Base-by-base conservation (phyloP, 345 rosid genomes). In the Eucalyptus tenuipes region DNA sequence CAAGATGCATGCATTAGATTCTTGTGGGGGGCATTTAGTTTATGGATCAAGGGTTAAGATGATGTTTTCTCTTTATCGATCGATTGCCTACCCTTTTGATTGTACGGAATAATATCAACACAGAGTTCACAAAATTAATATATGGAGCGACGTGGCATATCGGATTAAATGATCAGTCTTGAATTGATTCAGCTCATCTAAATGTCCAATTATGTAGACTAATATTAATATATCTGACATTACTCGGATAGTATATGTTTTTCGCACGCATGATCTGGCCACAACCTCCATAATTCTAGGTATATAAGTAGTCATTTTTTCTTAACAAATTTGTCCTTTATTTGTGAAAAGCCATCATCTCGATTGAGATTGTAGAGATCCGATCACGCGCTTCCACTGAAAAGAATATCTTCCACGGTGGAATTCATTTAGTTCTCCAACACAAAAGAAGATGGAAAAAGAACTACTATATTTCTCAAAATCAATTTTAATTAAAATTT, bases 121-220 rank as follows among this genome's bases (percentile, higher is more conserved):
- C 75, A 4, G 10, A 64, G 37, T 64, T n/a, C 10, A 64, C 40
- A 64, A 64, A 64, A n/a, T 64, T 64, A n/a, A 64, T n/a, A 15
- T n/a, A n/a, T 16, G 8, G 17, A 64, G 18, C 17, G 6, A 64
- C 4, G 18, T 64, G 75, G 18, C 75, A 64, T 64, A 64, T 14
- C 75, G 0, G 33, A 64, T 13, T 61, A 14, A 4, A 64, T n/a
- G 10, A 7, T 64, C 10, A 0, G 75, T n/a, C 2, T n/a, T n/a
- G 40, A n/a, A 52, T 1, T 33, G 22, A 75, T 75, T 22, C 47
- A 40, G n/a, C 84, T 75, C 84, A 20, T 40, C 47, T 40, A 20
- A 75, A 75, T 40, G 15, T 20, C 29, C 47, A 75, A 75, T 20
- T 1, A 6, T 20, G 27, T 75, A 20, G 29, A 40, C 27, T 40